phyloP scores from a whole-genome alignment of 2,329 filamentous ascomycete species.

The Massarina eburnea region DNA sequence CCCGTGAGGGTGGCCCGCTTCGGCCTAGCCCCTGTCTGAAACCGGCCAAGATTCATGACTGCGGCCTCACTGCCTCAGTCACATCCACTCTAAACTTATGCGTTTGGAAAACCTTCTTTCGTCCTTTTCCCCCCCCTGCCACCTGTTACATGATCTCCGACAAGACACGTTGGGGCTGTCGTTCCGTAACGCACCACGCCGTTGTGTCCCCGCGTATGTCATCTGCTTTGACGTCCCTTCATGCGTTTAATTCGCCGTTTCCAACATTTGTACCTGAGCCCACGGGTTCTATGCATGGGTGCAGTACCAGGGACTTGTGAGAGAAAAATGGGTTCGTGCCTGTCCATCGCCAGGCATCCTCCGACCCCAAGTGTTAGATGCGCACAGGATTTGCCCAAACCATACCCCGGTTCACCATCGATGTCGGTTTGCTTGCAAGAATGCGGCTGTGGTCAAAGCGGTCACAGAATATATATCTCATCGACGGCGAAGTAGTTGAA shows the following conservation, averaged over 20 bases:
- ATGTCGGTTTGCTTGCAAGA: slow-evolving; percentile 13
- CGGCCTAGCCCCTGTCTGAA: slow-evolving; percentile 28
- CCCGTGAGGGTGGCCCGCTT: slow-evolving; percentile 8
- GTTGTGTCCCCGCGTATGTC: slow-evolving; percentile 22
- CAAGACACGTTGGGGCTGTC: slow-evolving; percentile 31
- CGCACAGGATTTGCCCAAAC: slow-evolving; percentile 30
- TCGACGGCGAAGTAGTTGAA: neutral
- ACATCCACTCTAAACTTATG: slow-evolving; percentile 38
- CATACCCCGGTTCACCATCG: slow-evolving; percentile 16
- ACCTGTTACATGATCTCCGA: slow-evolving; percentile 41
- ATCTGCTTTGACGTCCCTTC: slow-evolving; percentile 17
- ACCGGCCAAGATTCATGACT: slow-evolving; percentile 33
- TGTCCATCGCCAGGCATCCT: slow-evolving; percentile 30
- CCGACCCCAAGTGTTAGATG: slow-evolving; percentile 38
- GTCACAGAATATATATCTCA: slow-evolving; percentile 9
- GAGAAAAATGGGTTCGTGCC: slow-evolving; percentile 30
- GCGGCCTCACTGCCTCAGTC: slow-evolving; percentile 25
- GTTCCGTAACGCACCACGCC: slow-evolving; percentile 20
- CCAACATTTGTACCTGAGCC: slow-evolving; percentile 14
- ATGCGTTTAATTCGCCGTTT: slow-evolving; percentile 40
- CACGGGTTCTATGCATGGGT: slow-evolving; percentile 17
- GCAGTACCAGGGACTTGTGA: slow-evolving; percentile 25
- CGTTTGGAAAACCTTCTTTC: slow-evolving; percentile 36
- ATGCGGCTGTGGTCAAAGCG: slow-evolving; percentile 11
- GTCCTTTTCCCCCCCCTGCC: slow-evolving; percentile 21